Percentiles rank a stretch among this genome's conserved stretches.
Conservation (phyloP, 139 green algal genomes). For the Pseudopediastrum boryanum region DNA sequence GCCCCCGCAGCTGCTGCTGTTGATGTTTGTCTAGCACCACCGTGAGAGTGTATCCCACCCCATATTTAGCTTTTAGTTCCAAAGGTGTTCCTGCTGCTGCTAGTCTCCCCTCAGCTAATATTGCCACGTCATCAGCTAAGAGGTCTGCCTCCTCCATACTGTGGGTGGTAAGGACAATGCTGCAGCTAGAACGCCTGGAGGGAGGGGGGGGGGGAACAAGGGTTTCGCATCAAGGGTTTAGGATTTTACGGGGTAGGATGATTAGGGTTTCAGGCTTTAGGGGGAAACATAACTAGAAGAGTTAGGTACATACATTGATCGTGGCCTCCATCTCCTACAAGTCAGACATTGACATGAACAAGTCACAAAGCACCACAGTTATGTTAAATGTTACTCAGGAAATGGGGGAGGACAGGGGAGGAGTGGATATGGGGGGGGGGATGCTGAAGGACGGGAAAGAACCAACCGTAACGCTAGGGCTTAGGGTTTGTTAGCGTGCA, state of each 20-base stretch:
- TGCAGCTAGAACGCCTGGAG: slow-evolving; percentile 33
- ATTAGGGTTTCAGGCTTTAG: neutral
- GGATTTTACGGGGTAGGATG: neutral
- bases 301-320: no score
- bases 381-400: no score
- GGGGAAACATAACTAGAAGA: neutral
- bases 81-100: slow-evolving; percentile 71
- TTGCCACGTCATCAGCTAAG: slow-evolving; percentile 78
- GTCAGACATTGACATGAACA: no score
- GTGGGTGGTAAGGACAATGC: slow-evolving; percentile 94
- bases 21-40: slow-evolving; percentile 41
- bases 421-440: no score
- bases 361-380: no score
- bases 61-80: slow-evolving; percentile 73
- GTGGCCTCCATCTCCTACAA: no score
- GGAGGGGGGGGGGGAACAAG: neutral
- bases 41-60: slow-evolving; percentile 82
- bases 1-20: slow-evolving; percentile 11
- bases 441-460: no score
- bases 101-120: slow-evolving; percentile 77
- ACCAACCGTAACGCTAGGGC: no score
- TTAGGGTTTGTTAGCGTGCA: no score
- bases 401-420: no score
- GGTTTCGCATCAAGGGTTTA: neutral
- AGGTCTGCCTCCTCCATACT: slow-evolving; percentile 90